Base-by-base conservation (phyloP, 2,329 filamentous ascomycete genomes). In the Phyllosticta paracitricarpa region DNA sequence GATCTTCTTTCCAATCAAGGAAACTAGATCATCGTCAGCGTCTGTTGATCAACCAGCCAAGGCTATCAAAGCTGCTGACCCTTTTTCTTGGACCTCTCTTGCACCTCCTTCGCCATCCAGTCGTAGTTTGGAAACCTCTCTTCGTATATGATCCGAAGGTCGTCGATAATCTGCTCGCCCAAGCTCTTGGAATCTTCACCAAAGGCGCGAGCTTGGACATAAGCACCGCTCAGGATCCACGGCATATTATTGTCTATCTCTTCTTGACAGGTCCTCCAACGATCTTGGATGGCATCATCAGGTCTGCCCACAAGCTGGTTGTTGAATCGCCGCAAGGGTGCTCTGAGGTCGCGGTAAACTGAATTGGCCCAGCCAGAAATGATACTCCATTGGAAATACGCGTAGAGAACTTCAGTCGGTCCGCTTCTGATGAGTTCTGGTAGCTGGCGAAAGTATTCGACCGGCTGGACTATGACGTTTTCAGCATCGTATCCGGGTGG, bases 161-260 rank as follows among this genome's bases (percentile, higher is more conserved):
- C 84, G 9, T 81, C 81, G n/a, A 89, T 82, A 65, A 91, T 85
- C 59, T 84, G 80, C 62, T 89, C 84, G 17, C 86, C 86, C 54
- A 88, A 82, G 3, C 82, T 74, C 69, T 88, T 88, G 0, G 85
- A 85, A 22, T 84, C 81, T 12, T 85, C 79, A 0, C 85, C 84
- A 67, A 89, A 90, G 1, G 85, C 81, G 56, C 83, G 83, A 1
- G 30, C 17, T 64, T 89, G 82, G 1, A 89, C 79, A 64, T 86
- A 91, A 74, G 89, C 89, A 24, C 85, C 82, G 68, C 85, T 87
- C 17, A 89, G 74, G 56, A 88, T 85, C 86, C 86, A 89, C 2
- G 82, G 82, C 24, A 89, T 70, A 4, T 81, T 80, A 24, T 72
- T 70, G 64, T 88, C 84, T 4, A 86, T 78, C 35, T 80, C 77